Evolutionary conservation across 208 protist species (phyloP), one percentile per base, ranked within the genome.

Genomic region (Trypanosoma scelopori): DNA sequence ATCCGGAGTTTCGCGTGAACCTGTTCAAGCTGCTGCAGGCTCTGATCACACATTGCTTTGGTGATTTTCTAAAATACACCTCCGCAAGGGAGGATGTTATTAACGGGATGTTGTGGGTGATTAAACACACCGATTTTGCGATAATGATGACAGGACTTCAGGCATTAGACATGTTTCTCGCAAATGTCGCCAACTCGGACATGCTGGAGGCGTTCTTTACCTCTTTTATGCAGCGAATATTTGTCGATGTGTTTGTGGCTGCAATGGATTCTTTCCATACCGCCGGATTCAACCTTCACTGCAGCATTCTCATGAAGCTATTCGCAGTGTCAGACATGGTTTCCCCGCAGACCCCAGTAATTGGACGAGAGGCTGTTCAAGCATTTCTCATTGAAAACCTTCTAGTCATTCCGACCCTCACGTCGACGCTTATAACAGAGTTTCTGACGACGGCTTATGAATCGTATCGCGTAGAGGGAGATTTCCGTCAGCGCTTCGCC

Each of bases 21-120:
- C 97, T 99, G 45, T 99, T 99, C 69, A 92, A 92, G 50, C 79
- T 99, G 11, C 71, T 99, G 6, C 76, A 95, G 18, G 89, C 97
- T 5, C 91, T 99, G 25, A 99, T 98, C 69, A 71, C 71, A 22
- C 51, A 94, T 67, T 99, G 97, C 74, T 99, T 98, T 68, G 63
- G 63, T 41, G 78, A 85, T 3, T 96, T 95, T 68, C 64, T 98
- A 16, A 50, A 39, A 23, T 93, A 93, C 74, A 76, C 70, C 16
- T 69, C 84, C 20, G 61, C 68, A 0, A 76, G 90, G 64, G 86
- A 82, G 56, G 77, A 89, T 55, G 76, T 99, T 13, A 84, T 99
- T 35, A 93, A 98, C 42, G 93, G 91, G 23, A 92, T 99, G 73
- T 79, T 99, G 39, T 99, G 98, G 98, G 98, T 97, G 0, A 97